phyloP scores from a whole-genome alignment of 371 early-diverging fungal species.

The Enterocytospora artemiae region DNA sequence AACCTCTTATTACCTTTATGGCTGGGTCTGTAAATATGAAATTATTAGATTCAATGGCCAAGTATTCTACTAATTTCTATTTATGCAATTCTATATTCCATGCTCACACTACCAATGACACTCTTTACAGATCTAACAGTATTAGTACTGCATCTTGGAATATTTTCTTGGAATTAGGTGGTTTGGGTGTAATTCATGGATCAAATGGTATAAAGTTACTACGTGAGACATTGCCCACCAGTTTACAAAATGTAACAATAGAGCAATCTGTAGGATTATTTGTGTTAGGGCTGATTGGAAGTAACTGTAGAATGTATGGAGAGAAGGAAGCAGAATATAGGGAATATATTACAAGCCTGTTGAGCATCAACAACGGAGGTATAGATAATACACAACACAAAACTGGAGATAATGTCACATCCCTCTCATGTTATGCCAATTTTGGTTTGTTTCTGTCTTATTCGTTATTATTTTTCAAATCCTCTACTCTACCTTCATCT shows the following conservation, averaged over 20 bases:
- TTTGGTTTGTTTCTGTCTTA: conserved; percentile 79
- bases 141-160: conserved; percentile 94
- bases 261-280: conserved; percentile 87
- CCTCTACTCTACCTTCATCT: conserved; percentile 59
- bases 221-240: conserved; percentile 64
- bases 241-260: conserved; percentile 56
- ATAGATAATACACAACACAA: too few species aligned
- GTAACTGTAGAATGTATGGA: conserved; percentile 60
- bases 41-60: too few species aligned
- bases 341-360: conserved; percentile 67
- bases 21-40: conserved; percentile 28
- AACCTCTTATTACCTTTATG: conserved; percentile 35
- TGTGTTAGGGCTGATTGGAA: conserved; percentile 78
- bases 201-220: conserved; percentile 41
- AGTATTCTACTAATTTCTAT: conserved; percentile 60
- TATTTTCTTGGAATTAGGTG: conserved; percentile 90
- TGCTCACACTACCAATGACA: conserved; percentile 90
- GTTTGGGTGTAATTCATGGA: conserved; percentile 93
- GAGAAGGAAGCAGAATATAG: conserved; percentile 67
- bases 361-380: conserved; percentile 57
- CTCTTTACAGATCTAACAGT: conserved; percentile 88
- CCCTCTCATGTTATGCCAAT: conserved; percentile 51
- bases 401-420: conserved; percentile 15
- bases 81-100: conserved; percentile 92
- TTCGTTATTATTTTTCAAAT: conserved; percentile 66